A percentile compares a stretch with the other conserved stretches of the same genome.
Conservation (phyloP, 805 yeast species). For the Priceomyces medius region DNA sequence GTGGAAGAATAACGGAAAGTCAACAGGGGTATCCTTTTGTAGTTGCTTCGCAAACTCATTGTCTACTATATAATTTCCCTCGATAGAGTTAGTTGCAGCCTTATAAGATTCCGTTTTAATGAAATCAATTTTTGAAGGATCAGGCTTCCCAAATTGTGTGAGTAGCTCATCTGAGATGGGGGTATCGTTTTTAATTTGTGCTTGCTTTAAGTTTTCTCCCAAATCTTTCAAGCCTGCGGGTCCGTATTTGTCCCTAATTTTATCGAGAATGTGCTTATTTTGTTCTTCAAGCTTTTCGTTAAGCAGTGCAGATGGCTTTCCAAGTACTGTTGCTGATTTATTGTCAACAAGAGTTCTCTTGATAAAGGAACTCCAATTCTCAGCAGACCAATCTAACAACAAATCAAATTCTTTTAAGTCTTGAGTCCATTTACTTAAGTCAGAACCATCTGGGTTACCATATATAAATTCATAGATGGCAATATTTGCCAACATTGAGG, state of each 20-base stretch:
- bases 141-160: slow-evolving; percentile 63
- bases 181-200: slow-evolving; percentile 66
- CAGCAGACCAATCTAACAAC: slow-evolving; percentile 58
- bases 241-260: slow-evolving; percentile 56
- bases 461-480: slow-evolving; percentile 77
- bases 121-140: slow-evolving; percentile 71
- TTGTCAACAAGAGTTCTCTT: slow-evolving; percentile 55
- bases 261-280: slow-evolving; percentile 47
- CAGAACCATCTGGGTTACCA: slow-evolving; percentile 62
- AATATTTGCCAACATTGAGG: slow-evolving; percentile 58
- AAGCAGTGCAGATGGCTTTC: slow-evolving; percentile 65
- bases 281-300: slow-evolving; percentile 53
- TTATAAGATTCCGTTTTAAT: slow-evolving; percentile 66
- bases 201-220: slow-evolving; percentile 52
- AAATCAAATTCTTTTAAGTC: slow-evolving; percentile 58
- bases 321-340: slow-evolving; percentile 63
- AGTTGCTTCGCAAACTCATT: slow-evolving; percentile 19
- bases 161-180: slow-evolving; percentile 73
- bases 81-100: slow-evolving; percentile 48
- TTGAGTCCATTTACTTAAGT: slow-evolving; percentile 54
- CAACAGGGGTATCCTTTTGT: slow-evolving; percentile 34
- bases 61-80: slow-evolving; percentile 27
- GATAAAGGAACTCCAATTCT: slow-evolving; percentile 65
- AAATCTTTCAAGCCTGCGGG: slow-evolving; percentile 57
- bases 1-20: slow-evolving; percentile 69